These are phyloP conservation scores for Tetradesmus obliquus DNA, from an alignment of 139 green algal genomes.

Conservation along the genomic window DNA sequence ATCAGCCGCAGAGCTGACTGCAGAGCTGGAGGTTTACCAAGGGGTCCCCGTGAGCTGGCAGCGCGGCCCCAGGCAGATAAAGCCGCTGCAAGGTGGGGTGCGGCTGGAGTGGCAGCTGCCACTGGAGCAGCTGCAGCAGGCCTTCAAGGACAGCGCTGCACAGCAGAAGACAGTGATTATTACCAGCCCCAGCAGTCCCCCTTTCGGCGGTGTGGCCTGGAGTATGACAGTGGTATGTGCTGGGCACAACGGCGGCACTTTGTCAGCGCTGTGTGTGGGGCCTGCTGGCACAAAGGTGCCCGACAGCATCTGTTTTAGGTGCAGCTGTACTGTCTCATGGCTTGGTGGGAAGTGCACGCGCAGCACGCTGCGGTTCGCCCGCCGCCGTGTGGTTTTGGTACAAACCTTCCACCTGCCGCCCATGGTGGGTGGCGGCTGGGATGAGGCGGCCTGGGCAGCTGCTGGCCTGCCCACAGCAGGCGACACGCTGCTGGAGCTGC, in stretches of 20 bases:
- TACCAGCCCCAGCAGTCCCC: neutral
- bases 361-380: neutral
- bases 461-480: neutral
- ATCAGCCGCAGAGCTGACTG: neutral
- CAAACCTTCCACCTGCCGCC: neutral
- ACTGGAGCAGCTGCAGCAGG: neutral
- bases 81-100: neutral
- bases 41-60: neutral
- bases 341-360: neutral
- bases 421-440: neutral
- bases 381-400: neutral
- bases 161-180: neutral
- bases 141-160: neutral
- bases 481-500: neutral
- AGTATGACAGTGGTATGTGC: neutral
- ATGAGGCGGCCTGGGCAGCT: neutral
- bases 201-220: neutral
- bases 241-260: neutral
- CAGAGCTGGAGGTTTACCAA: neutral
- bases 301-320: neutral
- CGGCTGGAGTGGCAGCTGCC: neutral
- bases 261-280: neutral
- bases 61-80: neutral
- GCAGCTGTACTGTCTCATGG: neutral
- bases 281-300: neutral